These are phyloP conservation scores for Cyberlindnera misumaiensis DNA, from an alignment of 805 yeast species.

Conservation along the genomic window DNA sequence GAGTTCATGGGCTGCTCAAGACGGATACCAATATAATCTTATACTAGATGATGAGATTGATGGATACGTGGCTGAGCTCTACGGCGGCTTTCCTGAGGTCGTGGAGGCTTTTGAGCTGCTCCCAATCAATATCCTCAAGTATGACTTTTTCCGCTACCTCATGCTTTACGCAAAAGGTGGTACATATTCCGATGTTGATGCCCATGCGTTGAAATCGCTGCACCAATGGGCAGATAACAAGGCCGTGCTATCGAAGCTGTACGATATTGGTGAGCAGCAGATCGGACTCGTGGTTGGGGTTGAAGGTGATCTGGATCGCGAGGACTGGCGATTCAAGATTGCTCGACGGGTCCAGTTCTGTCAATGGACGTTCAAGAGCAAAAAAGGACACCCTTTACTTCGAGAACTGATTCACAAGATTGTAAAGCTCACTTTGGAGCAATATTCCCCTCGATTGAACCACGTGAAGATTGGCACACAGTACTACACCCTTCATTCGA, in stretches of 20 bases:
- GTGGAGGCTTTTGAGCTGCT: conserved; percentile 40
- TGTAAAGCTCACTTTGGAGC: conserved; percentile 41
- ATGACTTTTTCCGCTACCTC: conserved; percentile 51
- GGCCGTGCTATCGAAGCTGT: too few relatives aligned
- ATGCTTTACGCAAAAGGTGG: conserved; percentile 51
- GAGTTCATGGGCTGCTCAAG: conserved; percentile 13
- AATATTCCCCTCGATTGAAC: conserved; percentile 26
- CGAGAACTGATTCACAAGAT: conserved; percentile 50
- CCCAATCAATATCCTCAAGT: conserved; percentile 47
- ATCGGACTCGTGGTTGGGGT: conserved; percentile 50
- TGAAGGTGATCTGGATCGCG: conserved; percentile 46
- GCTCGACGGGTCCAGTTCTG: conserved; percentile 54
- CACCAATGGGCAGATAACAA: conserved; percentile 44
- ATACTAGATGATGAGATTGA: conserved; percentile 38
- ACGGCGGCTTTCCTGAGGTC: conserved; percentile 41
- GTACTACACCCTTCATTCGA: conserved; percentile 44
- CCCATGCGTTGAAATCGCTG: conserved; percentile 38
- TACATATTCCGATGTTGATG: conserved; percentile 55
- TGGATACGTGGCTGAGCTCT: conserved; percentile 29
- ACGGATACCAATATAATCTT: conserved; percentile 12
- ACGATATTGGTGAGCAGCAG: conserved; percentile 32
- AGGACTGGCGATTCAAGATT: conserved; percentile 47
- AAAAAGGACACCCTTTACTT: conserved; percentile 57
- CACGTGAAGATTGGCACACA: conserved; percentile 24
- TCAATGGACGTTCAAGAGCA: conserved; percentile 55